Evolutionary conservation across 2,329 filamentous ascomycete genomes (phyloP), one percentile per base, ranked within the genome.

Genomic region (Nemania abortiva): DNA sequence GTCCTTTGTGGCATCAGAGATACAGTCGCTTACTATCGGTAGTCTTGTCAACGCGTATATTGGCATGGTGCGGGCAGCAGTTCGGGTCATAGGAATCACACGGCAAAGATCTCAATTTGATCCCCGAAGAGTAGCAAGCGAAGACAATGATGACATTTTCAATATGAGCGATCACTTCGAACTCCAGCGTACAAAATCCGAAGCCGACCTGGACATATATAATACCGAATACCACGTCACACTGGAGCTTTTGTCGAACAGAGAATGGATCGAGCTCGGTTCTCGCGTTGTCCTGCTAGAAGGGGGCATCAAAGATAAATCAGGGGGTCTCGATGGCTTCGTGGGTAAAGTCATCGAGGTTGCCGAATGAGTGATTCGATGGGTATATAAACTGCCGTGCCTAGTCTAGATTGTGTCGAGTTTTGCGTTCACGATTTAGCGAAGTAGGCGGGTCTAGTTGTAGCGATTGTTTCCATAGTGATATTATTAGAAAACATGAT

Each of bases 1-100:
- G 0, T 85, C 87, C 0, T 97, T 98, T 76, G 82, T 87, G 0
- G 87, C 91, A 5, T 79, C 84, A 0, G 88, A 91, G 57, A 87
- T 91, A 0, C 87, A 86, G 27, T 83, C 87, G 1, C 83, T 98
- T 6, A 85, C 87, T 0, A 82, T 89, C 0, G 92, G 92, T 1
- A 90, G 87, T 49, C 84, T 91, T 39, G 90, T 95, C 5, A 94
- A 97, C 34, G 88, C 95, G 0, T 98, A 98, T 76, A 89, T 95
- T 49, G 94, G 93, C 20, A 98, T 94, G 77, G 90, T 98, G 15
- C 88, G 95, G 9, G 92, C 94, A 1, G 89, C 92, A 0, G 95
- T 94, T 0, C 90, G 91, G 68, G 88, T 98, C 1, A 78, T 92
- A 29, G 86, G 87, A 37, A 84, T 91, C 11, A 83, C 77, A 37